phyloP scores from a whole-genome alignment of 441 rosid species.

The Pelargonium cotyledonis region DNA sequence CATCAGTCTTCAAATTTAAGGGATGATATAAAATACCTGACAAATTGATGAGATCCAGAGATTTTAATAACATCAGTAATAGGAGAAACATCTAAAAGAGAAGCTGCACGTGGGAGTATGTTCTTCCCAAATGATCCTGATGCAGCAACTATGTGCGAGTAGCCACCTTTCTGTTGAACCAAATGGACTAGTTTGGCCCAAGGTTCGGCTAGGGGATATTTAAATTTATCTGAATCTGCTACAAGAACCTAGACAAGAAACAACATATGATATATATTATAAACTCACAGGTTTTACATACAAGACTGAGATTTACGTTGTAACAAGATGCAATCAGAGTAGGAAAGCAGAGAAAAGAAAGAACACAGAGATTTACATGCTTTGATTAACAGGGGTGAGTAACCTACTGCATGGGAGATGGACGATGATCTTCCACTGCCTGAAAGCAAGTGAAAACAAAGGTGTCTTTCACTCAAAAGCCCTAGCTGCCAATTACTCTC shows the following conservation, averaged over 20 bases:
- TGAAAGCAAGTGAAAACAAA: no score
- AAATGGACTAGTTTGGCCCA: slow-evolving; percentile 74
- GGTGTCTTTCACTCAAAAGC: no score
- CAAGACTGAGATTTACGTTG: no score
- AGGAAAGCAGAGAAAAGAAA: no score
- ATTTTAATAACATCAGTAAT: slow-evolving; percentile 74
- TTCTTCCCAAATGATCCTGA: slow-evolving; percentile 88
- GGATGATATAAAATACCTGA: slow-evolving; percentile 40
- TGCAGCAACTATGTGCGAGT: slow-evolving; percentile 67
- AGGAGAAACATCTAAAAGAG: slow-evolving; percentile 86
- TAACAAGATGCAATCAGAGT: no score
- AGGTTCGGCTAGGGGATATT: slow-evolving; percentile 69
- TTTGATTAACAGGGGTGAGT: no score
- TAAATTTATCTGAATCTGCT: slow-evolving; percentile 75
- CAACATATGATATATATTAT: slow-evolving; percentile 6
- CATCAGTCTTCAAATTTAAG: background rate
- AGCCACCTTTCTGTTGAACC: slow-evolving; percentile 55
- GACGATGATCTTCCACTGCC: no score
- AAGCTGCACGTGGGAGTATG: slow-evolving; percentile 76
- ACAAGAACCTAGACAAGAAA: slow-evolving; percentile 54
- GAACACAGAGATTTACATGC: no score
- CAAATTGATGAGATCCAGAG: slow-evolving; percentile 49
- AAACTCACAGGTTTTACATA: no score
- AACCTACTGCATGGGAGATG: no score
- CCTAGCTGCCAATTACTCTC: no score